A percentile compares a stretch with the other conserved stretches of the same genome.
Evolutionary conservation across 1,139 yeast species (phyloP).

Genomic region (Saccharomyces hybrid): DNA sequence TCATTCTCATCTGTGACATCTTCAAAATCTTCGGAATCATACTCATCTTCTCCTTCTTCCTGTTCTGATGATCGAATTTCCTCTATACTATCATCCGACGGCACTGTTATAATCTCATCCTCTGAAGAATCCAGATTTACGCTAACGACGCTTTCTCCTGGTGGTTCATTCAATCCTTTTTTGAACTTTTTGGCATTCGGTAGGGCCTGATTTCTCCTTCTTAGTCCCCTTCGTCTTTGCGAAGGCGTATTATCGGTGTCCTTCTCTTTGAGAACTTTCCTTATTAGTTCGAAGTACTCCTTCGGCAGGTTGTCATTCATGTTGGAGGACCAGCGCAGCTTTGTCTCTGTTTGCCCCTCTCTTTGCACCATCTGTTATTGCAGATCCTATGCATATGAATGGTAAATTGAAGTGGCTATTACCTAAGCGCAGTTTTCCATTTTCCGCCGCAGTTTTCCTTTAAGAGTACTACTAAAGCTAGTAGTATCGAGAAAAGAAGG

Average conservation of each 20-base stretch:
- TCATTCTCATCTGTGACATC: conserved; percentile 32
- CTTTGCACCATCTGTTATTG: background rate
- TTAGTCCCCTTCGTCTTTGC: conserved; percentile 19
- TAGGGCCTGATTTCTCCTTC: conserved; percentile 11
- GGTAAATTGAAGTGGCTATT: background rate
- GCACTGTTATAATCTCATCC: conserved; percentile 36
- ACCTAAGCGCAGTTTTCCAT: background rate
- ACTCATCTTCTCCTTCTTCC: conserved; percentile 9
- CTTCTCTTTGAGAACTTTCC: conserved; percentile 34
- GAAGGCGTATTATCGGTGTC: conserved; percentile 12
- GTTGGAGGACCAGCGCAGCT: conserved; percentile 24
- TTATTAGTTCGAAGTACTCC: conserved; percentile 35
- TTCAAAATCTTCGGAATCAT: conserved; percentile 36
- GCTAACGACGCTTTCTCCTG: conserved; percentile 7
- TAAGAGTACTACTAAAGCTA: too few species aligned
- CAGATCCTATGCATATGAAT: background rate
- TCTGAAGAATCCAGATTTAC: conserved; percentile 31
- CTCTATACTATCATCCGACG: conserved; percentile 8
- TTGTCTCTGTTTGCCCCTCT: conserved; percentile 32
- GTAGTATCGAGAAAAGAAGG: background rate
- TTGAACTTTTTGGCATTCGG: background rate
- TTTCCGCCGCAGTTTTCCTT: background rate
- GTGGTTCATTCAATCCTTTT: conserved; percentile 2
- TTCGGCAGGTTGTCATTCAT: conserved; percentile 30
- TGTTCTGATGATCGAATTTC: conserved; percentile 15